Evolutionary conservation across 2,329 filamentous ascomycete genomes (phyloP).

Genomic region (Fusarium goolgardi): DNA sequence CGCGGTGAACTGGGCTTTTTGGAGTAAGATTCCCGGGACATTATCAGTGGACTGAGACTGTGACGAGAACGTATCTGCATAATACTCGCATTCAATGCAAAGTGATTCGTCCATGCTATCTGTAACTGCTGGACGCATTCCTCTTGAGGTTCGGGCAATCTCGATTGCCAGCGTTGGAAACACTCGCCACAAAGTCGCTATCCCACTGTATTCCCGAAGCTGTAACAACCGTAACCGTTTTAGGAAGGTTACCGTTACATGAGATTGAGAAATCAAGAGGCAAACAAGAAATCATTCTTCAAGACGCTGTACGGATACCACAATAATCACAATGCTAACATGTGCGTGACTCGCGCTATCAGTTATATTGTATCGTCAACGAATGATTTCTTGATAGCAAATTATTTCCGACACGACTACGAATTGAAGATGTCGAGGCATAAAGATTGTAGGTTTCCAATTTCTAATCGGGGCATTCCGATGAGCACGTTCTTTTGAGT

Average conservation of each 20-base stretch:
- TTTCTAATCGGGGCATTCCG: neutral
- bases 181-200: conserved; percentile 6
- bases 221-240: conserved; percentile 5
- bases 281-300: neutral
- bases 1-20: neutral
- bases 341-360: neutral
- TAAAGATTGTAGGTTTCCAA: neutral
- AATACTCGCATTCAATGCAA: neutral
- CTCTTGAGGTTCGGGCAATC: neutral
- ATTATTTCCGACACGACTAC: neutral
- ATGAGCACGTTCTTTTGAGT: neutral
- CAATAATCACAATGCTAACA: neutral
- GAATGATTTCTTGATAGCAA: neutral
- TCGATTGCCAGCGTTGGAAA: neutral
- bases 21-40: neutral
- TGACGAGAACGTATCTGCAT: neutral
- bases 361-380: neutral
- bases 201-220: conserved; percentile 16
- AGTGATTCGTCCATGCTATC: neutral
- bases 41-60: neutral
- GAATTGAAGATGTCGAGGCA: neutral
- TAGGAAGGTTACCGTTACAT: conserved; percentile 43
- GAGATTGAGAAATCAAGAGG: neutral
- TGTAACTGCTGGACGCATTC: neutral
- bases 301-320: neutral